Base-by-base conservation (phyloP, 2,329 filamentous ascomycete genomes). In the Neophaeococcomyces mojaviensis region DNA sequence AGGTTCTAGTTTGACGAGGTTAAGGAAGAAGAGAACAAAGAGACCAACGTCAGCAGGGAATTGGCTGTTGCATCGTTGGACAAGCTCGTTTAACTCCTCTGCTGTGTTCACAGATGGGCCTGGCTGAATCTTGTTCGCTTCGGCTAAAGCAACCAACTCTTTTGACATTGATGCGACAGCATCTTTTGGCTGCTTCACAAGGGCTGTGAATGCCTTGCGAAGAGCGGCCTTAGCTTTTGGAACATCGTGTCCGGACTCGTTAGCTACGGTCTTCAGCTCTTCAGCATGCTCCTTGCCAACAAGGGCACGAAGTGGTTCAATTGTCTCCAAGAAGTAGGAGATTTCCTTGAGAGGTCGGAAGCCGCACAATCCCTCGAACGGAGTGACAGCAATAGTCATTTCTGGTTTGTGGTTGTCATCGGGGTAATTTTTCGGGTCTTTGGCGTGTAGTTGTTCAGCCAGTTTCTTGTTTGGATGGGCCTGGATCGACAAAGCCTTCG, bases 401-500 rank as follows among this genome's bases (percentile, higher is more conserved):
- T 98, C 92, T 28, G 92, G 92, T 71, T 98, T 98, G 75, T 98
- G 92, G 71, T 98, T 98, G 72, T 97, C 90, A 73, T 98, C 88
- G 48, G 90, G 92, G 63, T 98, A 98, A 72, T 98, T 94, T 68
- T 87, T 87, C 39, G 88, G 78, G 62, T 98, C 90, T 52, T 77
- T 81, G 32, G 81, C 78, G 65, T 97, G 92, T 24, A 98, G 73
- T 63, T 88, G 72, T 69, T 94, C 90, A 42, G 92, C 92, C 12
- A 94, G 82, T 68, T 86, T 87, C 78, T 95, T 95, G 72, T 95
- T 94, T 42, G 88, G 88, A 58, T 98, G 92, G 19, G 92, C 92
- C 67, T 98, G 92, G 59, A 98, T 97, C 52, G 88, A 95, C 49
- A 98, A 78, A 9, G 92, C 92, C 67, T 97, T 98, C 68, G 83